Base-by-base conservation (phyloP, 331 rosid species). In the Malus hybrid region DNA sequence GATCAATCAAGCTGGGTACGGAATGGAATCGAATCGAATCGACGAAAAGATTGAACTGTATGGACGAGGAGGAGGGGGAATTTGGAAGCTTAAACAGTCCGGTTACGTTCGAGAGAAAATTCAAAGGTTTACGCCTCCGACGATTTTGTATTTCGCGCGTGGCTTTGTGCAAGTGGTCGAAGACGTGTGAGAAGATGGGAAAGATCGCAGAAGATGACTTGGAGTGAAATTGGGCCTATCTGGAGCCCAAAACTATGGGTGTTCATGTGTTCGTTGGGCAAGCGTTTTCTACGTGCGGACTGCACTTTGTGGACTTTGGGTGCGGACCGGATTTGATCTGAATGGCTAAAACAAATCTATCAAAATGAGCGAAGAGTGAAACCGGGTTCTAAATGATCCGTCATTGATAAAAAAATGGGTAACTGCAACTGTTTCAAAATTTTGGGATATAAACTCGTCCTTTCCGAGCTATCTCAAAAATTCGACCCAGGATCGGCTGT, bases 61-160 rank as follows among this genome's bases (percentile, higher is more conserved):
- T 33, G n/a, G 65, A 73, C 10, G 69, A 62, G 4, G 48, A 39
- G 16, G 31, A 27, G 33, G 76, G 48, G 52, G 19, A 48, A n/a
- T 64, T 75, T 13, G 12, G 57, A 67, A 65, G 56, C 66, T 10
- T 52, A 1, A 44, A 6, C 19, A n/a, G 70, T 11, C 13, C 34
- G 2, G n/a, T 46, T 77, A 46, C 36, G 34, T 13, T 57, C 12
- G 32, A 18, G 48, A 57, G 69, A 11, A 6, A 13, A 12, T 77
- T 19, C 10, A 19, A 1, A 14, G 65, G 66, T 27, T 60, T 42
- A 42, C 75, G 60, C 29, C 57, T 65, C 5, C n/a, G 31, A 28
- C 14, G 54, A 71, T 32, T n/a, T 71, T 39, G 52, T 2, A 14
- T 10, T 2, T 22, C 79, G 60, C 79, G 76, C 79, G 76, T 69